These are phyloP conservation scores for Coemansia sp. DNA, from an alignment of 192 early-diverging fungal genomes.

Conservation along the genomic window DNA sequence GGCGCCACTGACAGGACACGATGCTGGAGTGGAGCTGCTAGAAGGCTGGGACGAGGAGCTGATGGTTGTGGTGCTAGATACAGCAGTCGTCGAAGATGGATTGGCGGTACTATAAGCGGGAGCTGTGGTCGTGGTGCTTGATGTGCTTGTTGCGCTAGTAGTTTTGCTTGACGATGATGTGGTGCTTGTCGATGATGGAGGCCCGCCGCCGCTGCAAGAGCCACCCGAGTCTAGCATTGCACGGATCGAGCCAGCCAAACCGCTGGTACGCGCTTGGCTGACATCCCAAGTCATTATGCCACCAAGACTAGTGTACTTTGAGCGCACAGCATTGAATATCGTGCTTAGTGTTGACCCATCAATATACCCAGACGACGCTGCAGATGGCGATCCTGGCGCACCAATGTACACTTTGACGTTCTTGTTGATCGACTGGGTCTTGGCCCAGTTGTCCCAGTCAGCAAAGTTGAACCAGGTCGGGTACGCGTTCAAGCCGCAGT, in stretches of 20 bases:
- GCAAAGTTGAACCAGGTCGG: slow-evolving; percentile 56
- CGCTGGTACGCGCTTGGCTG: slow-evolving; percentile 41
- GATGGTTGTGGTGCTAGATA: slow-evolving; percentile 15
- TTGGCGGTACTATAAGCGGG: slow-evolving; percentile 3
- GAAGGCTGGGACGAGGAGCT: slow-evolving; percentile 14
- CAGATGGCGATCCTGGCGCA: slow-evolving; percentile 55
- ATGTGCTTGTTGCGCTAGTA: not conserved
- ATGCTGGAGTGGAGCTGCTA: slow-evolving; percentile 20
- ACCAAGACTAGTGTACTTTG: slow-evolving; percentile 56
- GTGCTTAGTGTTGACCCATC: slow-evolving; percentile 24
- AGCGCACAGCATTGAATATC: slow-evolving; percentile 48
- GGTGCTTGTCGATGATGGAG: slow-evolving; percentile 12
- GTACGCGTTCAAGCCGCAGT: slow-evolving; percentile 57
- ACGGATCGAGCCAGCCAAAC: slow-evolving; percentile 30
- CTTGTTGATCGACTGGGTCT: slow-evolving; percentile 55
- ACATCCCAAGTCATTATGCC: slow-evolving; percentile 72
- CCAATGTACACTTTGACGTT: slow-evolving; percentile 59
- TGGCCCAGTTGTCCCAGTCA: slow-evolving; percentile 66
- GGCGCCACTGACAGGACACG: slow-evolving; percentile 47
- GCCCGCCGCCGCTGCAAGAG: slow-evolving; percentile 18
- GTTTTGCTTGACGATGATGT: slow-evolving; percentile 12
- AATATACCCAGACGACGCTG: slow-evolving; percentile 57
- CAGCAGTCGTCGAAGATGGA: slow-evolving; percentile 4
- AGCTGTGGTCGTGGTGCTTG: not conserved
- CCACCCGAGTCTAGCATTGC: slow-evolving; percentile 24